Conservation (phyloP, 2,329 filamentous ascomycete genomes). For the Knufia petricola region DNA sequence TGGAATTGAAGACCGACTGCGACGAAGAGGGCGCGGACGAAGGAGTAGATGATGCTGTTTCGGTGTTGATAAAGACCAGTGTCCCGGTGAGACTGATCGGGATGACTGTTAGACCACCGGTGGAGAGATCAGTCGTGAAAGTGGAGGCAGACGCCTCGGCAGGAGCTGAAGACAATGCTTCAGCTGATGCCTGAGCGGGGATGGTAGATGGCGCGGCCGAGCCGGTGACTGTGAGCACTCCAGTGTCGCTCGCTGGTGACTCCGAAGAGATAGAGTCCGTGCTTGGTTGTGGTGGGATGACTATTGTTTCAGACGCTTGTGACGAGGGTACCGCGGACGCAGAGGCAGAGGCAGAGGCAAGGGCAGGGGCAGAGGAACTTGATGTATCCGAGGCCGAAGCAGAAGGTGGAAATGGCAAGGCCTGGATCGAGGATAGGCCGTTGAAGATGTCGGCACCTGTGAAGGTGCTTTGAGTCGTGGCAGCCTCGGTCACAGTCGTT, state of each 20-base stretch:
- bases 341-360: not conserved
- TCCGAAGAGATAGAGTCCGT: not conserved
- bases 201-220: not conserved
- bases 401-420: not conserved
- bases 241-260: not conserved
- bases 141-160: not conserved
- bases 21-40: not conserved
- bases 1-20: not conserved
- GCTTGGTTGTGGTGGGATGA: conserved; percentile 3
- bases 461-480: not conserved
- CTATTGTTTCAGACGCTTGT: conserved; percentile 1
- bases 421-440: not conserved
- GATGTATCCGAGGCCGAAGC: not conserved
- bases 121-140: not conserved
- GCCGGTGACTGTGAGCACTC: conserved; percentile 2
- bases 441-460: not conserved
- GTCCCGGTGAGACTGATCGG: not conserved
- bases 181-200: not conserved
- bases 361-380: not conserved
- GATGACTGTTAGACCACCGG: not conserved
- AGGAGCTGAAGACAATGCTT: not conserved
- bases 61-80: not conserved
- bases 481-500: not conserved
- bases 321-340: not conserved
- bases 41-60: not conserved